phyloP scores from a whole-genome alignment of 2,329 filamentous ascomycete species.

The Coniochaeta sp. region DNA sequence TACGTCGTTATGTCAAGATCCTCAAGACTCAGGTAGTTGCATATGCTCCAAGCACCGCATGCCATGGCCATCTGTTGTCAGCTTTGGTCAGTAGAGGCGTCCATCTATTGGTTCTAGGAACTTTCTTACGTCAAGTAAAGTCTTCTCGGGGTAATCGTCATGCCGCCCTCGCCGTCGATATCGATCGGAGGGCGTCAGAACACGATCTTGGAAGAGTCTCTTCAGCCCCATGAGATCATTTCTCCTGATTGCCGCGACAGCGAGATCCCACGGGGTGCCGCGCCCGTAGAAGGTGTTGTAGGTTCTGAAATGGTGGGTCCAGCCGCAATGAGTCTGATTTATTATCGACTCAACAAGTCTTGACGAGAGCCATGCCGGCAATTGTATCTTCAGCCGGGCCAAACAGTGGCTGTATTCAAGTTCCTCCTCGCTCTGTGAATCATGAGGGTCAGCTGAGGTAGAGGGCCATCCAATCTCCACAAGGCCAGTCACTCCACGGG shows the following conservation, averaged over 20 bases:
- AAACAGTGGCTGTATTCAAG: neutral
- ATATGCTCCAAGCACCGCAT: neutral
- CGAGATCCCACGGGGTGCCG: too few species aligned
- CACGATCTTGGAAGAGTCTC: neutral
- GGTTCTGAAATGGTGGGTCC: neutral
- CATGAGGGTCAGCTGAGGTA: neutral
- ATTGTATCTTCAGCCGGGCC: neutral
- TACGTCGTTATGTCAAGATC: neutral
- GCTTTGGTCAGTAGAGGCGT: too few species aligned
- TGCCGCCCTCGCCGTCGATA: neutral
- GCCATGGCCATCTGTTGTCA: neutral
- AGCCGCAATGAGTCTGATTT: neutral
- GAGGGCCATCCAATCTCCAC: neutral
- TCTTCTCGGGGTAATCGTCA: too few species aligned
- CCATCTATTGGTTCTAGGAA: too few species aligned
- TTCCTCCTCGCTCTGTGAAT: neutral
- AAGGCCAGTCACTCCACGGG: neutral
- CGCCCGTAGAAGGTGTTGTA: neutral
- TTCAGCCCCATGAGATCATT: neutral
- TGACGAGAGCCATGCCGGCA: neutral
- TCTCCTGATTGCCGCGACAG: neutral
- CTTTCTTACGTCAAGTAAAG: too few species aligned
- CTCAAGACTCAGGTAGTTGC: neutral
- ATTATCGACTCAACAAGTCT: neutral
- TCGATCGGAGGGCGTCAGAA: neutral